Evolutionary conservation across 371 early-diverging fungal species (phyloP), one percentile per base, ranked within the genome.

Genomic region (Apophysomyces ossiformis): DNA sequence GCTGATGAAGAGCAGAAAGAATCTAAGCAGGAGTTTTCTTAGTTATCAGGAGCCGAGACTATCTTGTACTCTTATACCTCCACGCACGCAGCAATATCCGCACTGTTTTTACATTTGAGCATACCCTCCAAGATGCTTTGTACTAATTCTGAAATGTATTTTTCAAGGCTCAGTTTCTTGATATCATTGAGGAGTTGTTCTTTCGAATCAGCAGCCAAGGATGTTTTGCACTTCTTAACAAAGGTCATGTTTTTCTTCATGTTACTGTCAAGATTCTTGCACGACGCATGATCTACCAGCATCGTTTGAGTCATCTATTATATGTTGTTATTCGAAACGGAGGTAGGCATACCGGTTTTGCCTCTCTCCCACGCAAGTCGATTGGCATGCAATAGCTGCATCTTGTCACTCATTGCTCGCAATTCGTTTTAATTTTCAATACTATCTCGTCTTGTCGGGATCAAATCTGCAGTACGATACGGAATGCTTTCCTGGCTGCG

Each of bases 181-280:
- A 97, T 85, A 71, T 98, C 99, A 57, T 93, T 91, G 41, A 92
- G 74, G 6, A 97, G 76, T 62, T 90, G 85, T 4, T 83, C 73
- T 0, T 81, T 70, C 37, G 86, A 86, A 61, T 96, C 96, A 13
- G 90, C 87, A 18, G 92, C 90, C 62, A 98, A 77, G 32, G 88
- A 86, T 0, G 94, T 82, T 67, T 92, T 92, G 75, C 96, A 92
- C 74, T 95, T 96, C 71, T 95, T 94, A 61, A 96, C 94, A 72
- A 99, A 97, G 6, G 92, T 88, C 4, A 95, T 94, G 78, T 97
- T 97, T 83, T 97, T 97, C 73, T 97, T 99, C 62, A 99, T 91
- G 76, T 94, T 96, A 66, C 96, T 93, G 72, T 99, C 99, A 16
- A 98, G 89, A 60, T 87, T 92, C 58, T 79, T 79, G 43, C 63